A percentile compares a stretch with the other conserved stretches of the same genome.
Conservation (phyloP, 1,284 basidiomycete genomes). For the Trichosporon ovoides region DNA sequence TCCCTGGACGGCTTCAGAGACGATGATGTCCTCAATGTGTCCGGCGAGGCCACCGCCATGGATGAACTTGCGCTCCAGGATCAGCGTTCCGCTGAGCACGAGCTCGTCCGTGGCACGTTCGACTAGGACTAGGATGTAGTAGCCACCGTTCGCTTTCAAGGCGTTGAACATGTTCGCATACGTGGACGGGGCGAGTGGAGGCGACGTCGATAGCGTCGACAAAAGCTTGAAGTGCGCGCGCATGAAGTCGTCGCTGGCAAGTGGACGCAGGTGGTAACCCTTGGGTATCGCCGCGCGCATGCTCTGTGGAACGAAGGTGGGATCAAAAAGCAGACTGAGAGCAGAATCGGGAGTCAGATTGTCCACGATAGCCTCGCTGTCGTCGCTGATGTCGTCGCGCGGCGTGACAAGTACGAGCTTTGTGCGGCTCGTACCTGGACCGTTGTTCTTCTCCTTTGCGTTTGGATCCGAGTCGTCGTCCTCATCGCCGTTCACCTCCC, state of each 20-base stretch:
- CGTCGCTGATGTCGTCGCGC: conserved; percentile 4
- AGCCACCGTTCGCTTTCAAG: conserved; percentile 55
- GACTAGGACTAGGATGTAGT: conserved; percentile 81
- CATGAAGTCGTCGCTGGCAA: conserved; percentile 75
- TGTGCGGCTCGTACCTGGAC: neutral
- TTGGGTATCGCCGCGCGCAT: conserved; percentile 23
- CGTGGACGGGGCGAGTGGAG: conserved; percentile 66
- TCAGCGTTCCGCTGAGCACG: conserved; percentile 75
- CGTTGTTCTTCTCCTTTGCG: neutral
- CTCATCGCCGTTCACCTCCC: neutral
- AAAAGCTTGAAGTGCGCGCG: conserved; percentile 81
- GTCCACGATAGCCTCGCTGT: neutral
- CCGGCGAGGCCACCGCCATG: conserved; percentile 74
- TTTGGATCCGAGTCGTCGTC: neutral
- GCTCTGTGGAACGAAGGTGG: conserved; percentile 55
- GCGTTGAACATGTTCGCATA: conserved; percentile 64
- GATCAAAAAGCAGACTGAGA: conserved; percentile 70
- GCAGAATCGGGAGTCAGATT: conserved; percentile 61
- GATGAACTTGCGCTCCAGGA: conserved; percentile 91
- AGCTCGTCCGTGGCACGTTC: conserved; percentile 69
- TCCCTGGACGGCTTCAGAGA: conserved; percentile 86
- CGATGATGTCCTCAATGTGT: conserved; percentile 97
- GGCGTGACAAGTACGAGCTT: conserved; percentile 1
- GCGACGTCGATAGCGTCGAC: conserved; percentile 68
- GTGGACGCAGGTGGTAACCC: conserved; percentile 61